Percentiles rank a stretch among this genome's conserved stretches.
These are phyloP conservation scores for Raffaelea albimanens DNA, from an alignment of 2,329 filamentous ascomycete species.

Conservation along the genomic window DNA sequence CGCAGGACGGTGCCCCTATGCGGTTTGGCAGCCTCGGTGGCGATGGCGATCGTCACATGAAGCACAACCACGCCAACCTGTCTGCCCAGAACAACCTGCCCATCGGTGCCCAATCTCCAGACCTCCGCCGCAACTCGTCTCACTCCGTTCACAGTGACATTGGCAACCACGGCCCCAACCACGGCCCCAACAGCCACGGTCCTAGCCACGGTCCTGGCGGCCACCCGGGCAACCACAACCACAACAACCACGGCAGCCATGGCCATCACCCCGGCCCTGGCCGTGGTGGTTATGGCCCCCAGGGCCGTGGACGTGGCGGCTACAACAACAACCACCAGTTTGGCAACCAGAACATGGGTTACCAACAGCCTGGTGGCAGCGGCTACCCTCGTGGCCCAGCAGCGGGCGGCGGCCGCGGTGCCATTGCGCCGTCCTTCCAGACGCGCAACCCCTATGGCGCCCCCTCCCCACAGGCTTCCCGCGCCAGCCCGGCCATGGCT, in stretches of 20 bases:
- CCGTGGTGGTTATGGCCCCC: slow-evolving; percentile 42
- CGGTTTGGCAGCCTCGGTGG: slow-evolving; percentile 78
- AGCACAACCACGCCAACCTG: slow-evolving; percentile 46
- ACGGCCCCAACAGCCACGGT: slow-evolving; percentile 52
- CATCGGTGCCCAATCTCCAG: slow-evolving; percentile 39
- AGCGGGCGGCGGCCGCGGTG: slow-evolving; percentile 40
- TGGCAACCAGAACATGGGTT: slow-evolving; percentile 35
- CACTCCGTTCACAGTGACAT: slow-evolving; percentile 73
- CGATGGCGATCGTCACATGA: slow-evolving; percentile 68
- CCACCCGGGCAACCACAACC: slow-evolving; percentile 53
- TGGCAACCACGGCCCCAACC: slow-evolving; percentile 49
- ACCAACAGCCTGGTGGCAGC: slow-evolving; percentile 26
- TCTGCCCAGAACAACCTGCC: slow-evolving; percentile 48
- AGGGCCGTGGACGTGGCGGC: slow-evolving; percentile 40
- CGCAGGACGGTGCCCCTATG: slow-evolving; percentile 57
- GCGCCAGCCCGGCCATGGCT: slow-evolving; percentile 56
- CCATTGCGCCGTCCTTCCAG: slow-evolving; percentile 34
- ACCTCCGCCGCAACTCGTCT: slow-evolving; percentile 78
- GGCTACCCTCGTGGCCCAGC: slow-evolving; percentile 24
- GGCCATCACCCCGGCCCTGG: slow-evolving; percentile 42
- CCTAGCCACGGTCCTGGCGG: slow-evolving; percentile 53
- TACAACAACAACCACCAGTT: slow-evolving; percentile 34
- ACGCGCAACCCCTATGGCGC: slow-evolving; percentile 31
- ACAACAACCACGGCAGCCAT: slow-evolving; percentile 39
- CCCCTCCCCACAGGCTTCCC: slow-evolving; percentile 57